Base-by-base conservation (phyloP, 1,139 yeast genomes). In the Maudiozyma humilis region DNA sequence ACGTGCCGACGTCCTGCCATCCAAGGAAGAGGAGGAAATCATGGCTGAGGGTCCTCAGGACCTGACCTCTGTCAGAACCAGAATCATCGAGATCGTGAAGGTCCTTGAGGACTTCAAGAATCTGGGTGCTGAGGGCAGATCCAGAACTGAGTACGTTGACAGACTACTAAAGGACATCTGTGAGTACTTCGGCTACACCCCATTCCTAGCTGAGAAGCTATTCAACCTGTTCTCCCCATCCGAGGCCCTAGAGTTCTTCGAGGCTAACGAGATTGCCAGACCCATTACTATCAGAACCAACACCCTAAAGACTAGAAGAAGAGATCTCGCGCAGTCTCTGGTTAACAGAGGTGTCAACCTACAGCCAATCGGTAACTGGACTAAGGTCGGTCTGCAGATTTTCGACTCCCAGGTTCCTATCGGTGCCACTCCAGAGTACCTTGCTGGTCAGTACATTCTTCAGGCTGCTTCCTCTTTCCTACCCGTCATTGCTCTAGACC, bases 371-470 rank as follows among this genome's bases (percentile, higher is more conserved):
- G 97, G 97, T 38, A 72, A 86, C 33, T 93, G 99, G 99, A 88
- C 97, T 29, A 93, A 91, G 67, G 97, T 91, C 41, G 98, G 98
- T 49, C 72, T 93, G 53, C 98, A 93, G 67, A 80, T 93, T 43
- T 93, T 91, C 64, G 98, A 93, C 60, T 88, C 97, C 20, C 97
- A 89, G 66, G 98, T 93, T 19, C 98, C 99, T 40, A 86, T 93
- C 56, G 99, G 99, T 64, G 98, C 99, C 36, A 93, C 99, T 6
- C 98, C 99, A 37, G 99, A 93, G 68, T 93, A 93, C 64, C 72
- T 93, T 60, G 95, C 97, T 13, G 99, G 99, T 59, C 95, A 91
- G 62, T 93, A 93, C 68, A 93, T 93, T 52, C 71, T 93, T 57
- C 99, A 93, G 67, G 98, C 99, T 34, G 99, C 99, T 25, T 89